Percentiles rank a stretch among this genome's conserved stretches.
These are phyloP conservation scores for Chamaecyparis obtusa DNA, from an alignment of 75 land plant species.

Conservation along the genomic window DNA sequence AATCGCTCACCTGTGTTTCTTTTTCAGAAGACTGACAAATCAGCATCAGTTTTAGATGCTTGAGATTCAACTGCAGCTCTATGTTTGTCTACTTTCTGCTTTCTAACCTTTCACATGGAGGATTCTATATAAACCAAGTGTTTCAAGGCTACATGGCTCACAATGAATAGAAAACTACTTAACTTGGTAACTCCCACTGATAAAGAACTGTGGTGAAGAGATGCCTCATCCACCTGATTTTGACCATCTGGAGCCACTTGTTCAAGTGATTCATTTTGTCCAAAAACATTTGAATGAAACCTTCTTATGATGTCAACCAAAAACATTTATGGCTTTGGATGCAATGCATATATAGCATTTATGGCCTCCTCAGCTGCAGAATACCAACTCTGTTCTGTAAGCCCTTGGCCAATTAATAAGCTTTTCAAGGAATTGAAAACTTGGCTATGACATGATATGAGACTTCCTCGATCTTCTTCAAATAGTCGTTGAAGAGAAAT, in stretches of 20 bases:
- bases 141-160: too few species aligned
- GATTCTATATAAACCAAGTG: conserved; percentile 91
- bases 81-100: conserved; percentile 64
- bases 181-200: too few species aligned
- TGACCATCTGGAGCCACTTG: conserved; percentile 11
- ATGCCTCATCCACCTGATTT: conserved; percentile 12
- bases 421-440: conserved; percentile 68
- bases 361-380: conserved; percentile 91
- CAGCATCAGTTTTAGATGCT: conserved; percentile 5
- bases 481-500: too few species aligned
- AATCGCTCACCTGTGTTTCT: conserved; percentile 13
- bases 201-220: too few species aligned
- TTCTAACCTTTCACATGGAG: conserved; percentile 66
- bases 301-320: too few species aligned
- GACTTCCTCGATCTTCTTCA: too few species aligned
- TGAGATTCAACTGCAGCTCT: conserved; percentile 35
- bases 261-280: conserved; percentile 11
- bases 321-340: conserved; percentile 87
- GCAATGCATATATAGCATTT: conserved; percentile 71
- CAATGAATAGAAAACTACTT: too few species aligned
- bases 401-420: conserved; percentile 57
- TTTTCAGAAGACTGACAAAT: conserved; percentile 20
- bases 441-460: conserved; percentile 44
- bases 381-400: conserved; percentile 92
- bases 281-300: conserved; percentile 47